Base-by-base conservation (phyloP, 2,329 filamentous ascomycete genomes). In the Fusarium poae region DNA sequence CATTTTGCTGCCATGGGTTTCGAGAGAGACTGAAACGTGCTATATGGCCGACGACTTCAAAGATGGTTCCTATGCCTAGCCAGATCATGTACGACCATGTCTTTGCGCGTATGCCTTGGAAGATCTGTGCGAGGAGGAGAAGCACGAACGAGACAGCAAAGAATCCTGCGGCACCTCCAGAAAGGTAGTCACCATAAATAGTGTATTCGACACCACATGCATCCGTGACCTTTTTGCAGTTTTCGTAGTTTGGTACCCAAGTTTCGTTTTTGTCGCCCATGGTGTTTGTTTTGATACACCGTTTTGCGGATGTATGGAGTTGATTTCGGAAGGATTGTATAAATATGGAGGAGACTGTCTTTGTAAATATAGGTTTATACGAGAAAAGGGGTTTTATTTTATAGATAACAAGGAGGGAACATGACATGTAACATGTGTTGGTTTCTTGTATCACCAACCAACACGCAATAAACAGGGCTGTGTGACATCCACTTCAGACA, bases 21-120 rank as follows among this genome's bases (percentile, higher is more conserved):
- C 30, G 40, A 5, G 48, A 46, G 73, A 82, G 77, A 29, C 81
- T 74, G 20, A 81, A 67, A 15, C 82, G 78, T 18, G 78, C 81
- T 7, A 73, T 74, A 59, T 83, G 83, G n/a, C 82, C 82, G 6
- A 80, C 68, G 16, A 76, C 57, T 68, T 84, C 82, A 32, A 79
- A 74, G 5, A 79, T 61, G 10, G 78, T 80, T 11, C 81, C 82
- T 8, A 81, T 71, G 18, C 71, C 77, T 12, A 76, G 52, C 59
- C 65, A 71, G 15, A 82, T 74, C 37, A 80, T 79, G 62, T 78
- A 75, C 1, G 79, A 80, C 72, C 82, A 85, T 5, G 78, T 78
- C 32, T 75, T 76, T 34, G 77, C 78, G 11, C 72, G 71, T 15
- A 78, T 62, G 2, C 76, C 79, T 2, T 81, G 64, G 30, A 73